A percentile compares a stretch with the other conserved stretches of the same genome.
phyloP scores from a whole-genome alignment of 192 early-diverging fungal genomes.

The Coemansia sp. region DNA sequence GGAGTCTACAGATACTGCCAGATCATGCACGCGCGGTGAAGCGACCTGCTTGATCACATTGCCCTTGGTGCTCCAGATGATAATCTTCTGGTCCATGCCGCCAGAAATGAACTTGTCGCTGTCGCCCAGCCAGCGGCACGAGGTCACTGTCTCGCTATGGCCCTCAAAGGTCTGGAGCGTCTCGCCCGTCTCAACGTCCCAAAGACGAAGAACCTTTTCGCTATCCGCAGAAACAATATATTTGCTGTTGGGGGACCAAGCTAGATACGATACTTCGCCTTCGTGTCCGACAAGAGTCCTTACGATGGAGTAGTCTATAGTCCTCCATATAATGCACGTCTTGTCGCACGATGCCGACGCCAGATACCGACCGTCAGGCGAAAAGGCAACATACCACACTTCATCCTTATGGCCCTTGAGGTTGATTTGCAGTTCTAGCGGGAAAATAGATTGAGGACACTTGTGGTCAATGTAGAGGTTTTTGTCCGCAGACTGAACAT shows the following conservation, averaged over 20 bases:
- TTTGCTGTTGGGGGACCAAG: conserved; percentile 88
- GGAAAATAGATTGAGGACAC: conserved; percentile 40
- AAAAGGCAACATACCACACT: conserved; percentile 95
- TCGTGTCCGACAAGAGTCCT: conserved; percentile 61
- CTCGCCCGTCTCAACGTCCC: conserved; percentile 75
- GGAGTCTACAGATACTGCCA: conserved; percentile 35
- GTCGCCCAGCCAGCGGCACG: conserved; percentile 89
- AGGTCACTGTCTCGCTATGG: conserved; percentile 77
- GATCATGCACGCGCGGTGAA: conserved; percentile 53
- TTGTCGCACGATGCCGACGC: conserved; percentile 92
- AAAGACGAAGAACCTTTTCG: conserved; percentile 78
- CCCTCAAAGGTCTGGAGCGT: conserved; percentile 60
- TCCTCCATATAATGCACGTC: conserved; percentile 86
- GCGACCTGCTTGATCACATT: conserved; percentile 38
- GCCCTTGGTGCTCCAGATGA: conserved; percentile 50
- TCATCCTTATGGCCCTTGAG: conserved; percentile 83
- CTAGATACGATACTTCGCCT: conserved; percentile 75
- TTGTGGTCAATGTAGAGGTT: conserved; percentile 50
- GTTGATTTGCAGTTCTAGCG: conserved; percentile 49
- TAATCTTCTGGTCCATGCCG: conserved; percentile 69
- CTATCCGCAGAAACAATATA: conserved; percentile 76
- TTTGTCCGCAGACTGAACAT: conserved; percentile 42
- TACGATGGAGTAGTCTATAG: conserved; percentile 55
- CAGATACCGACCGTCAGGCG: conserved; percentile 80
- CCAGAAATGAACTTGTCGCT: conserved; percentile 83